Evolutionary conservation across 202 grass and related monocot species (phyloP).

Genomic region (Dendrocalamus latiflorus): DNA sequence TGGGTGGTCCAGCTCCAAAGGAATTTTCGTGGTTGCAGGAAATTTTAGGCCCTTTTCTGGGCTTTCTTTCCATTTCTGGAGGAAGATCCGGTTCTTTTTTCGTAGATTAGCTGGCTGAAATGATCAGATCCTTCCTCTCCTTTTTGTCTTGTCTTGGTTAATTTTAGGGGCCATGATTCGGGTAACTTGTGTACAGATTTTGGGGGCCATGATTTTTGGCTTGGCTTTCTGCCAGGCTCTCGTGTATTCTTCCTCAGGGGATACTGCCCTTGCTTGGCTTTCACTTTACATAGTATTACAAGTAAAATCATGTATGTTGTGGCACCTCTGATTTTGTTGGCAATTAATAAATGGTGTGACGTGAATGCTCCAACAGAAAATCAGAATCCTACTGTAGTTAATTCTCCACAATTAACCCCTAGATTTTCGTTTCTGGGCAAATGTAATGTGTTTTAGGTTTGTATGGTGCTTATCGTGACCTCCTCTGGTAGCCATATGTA

Average conservation of each 20-base stretch:
- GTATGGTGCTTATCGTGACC: not conserved
- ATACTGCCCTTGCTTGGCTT: not conserved
- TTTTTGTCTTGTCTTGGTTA: not conserved
- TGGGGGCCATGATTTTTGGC: not conserved
- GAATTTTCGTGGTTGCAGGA: not conserved
- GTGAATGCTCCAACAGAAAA: not conserved
- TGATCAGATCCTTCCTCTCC: not conserved
- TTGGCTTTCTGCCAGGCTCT: not conserved
- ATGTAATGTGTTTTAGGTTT: not conserved
- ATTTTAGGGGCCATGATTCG: not conserved
- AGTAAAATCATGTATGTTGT: not conserved
- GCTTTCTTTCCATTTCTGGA: not conserved
- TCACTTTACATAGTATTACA: not conserved
- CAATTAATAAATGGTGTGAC: not conserved
- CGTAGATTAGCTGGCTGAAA: not conserved
- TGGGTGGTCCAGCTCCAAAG: not conserved
- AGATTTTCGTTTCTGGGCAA: not conserved
- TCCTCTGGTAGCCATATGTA: not conserved
- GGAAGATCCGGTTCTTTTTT: not conserved
- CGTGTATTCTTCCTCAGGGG: not conserved
- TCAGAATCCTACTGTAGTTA: not conserved
- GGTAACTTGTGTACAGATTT: not conserved
- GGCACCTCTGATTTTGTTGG: not conserved
- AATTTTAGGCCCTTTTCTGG: not conserved
- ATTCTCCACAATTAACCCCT: not conserved